phyloP scores from a whole-genome alignment of 768 basidiomycete genomes.

The Amanita rimosa region DNA sequence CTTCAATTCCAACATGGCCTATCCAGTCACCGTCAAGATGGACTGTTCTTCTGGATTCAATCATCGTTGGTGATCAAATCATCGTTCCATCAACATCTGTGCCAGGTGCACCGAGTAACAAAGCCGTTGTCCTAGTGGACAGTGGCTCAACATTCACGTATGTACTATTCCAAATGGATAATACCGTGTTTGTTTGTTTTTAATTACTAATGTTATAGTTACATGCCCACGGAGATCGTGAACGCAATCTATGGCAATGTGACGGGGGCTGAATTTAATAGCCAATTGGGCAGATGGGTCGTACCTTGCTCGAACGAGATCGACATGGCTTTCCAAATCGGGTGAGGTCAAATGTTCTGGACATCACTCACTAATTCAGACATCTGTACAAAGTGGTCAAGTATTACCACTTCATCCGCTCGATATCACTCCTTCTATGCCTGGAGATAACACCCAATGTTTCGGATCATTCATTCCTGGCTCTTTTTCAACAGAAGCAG shows the following conservation, averaged over 20 bases:
- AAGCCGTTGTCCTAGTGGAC: conserved; percentile 69
- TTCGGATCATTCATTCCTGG: conserved; percentile 71
- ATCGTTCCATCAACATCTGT: conserved; percentile 45
- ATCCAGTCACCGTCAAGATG: conserved; percentile 50
- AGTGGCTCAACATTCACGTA: conserved; percentile 78
- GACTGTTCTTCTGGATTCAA: conserved; percentile 67
- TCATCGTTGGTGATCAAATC: conserved; percentile 46
- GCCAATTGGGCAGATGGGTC: conserved; percentile 46
- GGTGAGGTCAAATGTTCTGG: conserved; percentile 29
- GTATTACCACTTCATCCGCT: conserved; percentile 73
- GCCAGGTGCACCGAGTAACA: conserved; percentile 46
- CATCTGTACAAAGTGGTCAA: conserved; percentile 40
- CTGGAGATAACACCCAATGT: conserved; percentile 38
- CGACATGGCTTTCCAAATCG: conserved; percentile 70
- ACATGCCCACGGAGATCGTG: conserved; percentile 54
- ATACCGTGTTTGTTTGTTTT: background rate
- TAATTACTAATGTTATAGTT: conserved; percentile 29
- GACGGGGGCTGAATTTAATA: conserved; percentile 49
- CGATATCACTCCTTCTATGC: conserved; percentile 47
- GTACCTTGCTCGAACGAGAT: conserved; percentile 70
- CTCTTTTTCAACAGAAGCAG: conserved; percentile 40
- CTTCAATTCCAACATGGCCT: conserved; percentile 68
- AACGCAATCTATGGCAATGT: conserved; percentile 60
- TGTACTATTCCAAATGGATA: conserved; percentile 14
- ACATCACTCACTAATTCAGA: background rate